Conservation (phyloP, 2,329 filamentous ascomycete species). For the Phaeomoniella chlamydospora region DNA sequence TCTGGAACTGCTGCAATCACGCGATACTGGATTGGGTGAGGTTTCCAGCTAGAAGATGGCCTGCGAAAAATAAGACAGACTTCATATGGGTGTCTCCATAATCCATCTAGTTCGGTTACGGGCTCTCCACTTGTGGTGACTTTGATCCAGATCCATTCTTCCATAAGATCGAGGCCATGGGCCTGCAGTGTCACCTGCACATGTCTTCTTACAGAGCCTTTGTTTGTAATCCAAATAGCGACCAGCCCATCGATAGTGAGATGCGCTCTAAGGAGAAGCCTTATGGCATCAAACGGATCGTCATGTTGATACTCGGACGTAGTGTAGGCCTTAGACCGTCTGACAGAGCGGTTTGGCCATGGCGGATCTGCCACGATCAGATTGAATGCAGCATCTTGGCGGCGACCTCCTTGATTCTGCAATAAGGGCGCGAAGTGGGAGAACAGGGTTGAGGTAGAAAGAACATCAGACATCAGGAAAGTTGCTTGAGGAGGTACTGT, state of each 20-base stretch:
- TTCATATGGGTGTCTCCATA: slow-evolving; percentile 50
- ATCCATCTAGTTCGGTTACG: slow-evolving; percentile 33
- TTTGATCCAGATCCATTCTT: slow-evolving; percentile 54
- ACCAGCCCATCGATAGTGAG: slow-evolving; percentile 27
- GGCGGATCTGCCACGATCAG: slow-evolving; percentile 49
- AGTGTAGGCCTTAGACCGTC: slow-evolving; percentile 34
- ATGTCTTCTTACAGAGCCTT: slow-evolving; percentile 29
- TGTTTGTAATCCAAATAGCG: slow-evolving; percentile 50
- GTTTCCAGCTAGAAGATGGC: background rate
- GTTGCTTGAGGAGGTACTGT: slow-evolving; percentile 33
- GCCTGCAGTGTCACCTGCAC: slow-evolving; percentile 26
- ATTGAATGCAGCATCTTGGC: slow-evolving; percentile 31
- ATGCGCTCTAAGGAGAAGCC: slow-evolving; percentile 28
- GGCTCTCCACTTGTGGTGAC: slow-evolving; percentile 38
- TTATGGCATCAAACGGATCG: slow-evolving; percentile 18
- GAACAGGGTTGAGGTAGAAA: slow-evolving; percentile 12
- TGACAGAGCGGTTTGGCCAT: slow-evolving; percentile 48
- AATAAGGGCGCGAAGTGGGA: slow-evolving; percentile 10
- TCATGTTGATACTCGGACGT: slow-evolving; percentile 14
- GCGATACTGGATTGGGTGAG: slow-evolving; percentile 23
- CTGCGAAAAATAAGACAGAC: slow-evolving; percentile 35
- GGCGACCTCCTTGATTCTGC: slow-evolving; percentile 6
- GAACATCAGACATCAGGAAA: slow-evolving; percentile 30
- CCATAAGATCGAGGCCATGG: slow-evolving; percentile 33
- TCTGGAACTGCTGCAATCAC: slow-evolving; percentile 47